These are phyloP conservation scores for Lactarius sanguifluus DNA, from an alignment of 768 basidiomycete species.

Conservation along the genomic window DNA sequence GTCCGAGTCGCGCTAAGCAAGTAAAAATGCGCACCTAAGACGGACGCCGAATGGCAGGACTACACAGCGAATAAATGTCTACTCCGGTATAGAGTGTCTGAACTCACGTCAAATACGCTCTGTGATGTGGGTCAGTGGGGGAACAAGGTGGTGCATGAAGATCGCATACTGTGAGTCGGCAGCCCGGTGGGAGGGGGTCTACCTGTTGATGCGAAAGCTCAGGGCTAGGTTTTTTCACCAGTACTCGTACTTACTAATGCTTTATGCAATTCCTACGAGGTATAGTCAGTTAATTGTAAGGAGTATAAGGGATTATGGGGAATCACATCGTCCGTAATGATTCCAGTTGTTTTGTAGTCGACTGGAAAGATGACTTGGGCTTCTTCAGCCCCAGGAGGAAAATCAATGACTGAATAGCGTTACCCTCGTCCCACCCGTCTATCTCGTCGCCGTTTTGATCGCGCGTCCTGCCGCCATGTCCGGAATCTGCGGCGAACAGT, in stretches of 20 bases:
- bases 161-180: constrained; percentile 78
- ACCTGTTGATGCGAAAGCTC: constrained; percentile 31
- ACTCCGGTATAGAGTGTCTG: background rate
- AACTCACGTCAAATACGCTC: constrained; percentile 37
- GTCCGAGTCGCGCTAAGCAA: constrained; percentile 8
- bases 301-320: background rate
- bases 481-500: constrained; percentile 58
- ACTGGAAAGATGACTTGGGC: constrained; percentile 81
- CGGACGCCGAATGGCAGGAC: constrained; percentile 91
- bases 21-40: constrained; percentile 54
- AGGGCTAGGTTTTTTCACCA: background rate
- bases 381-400: background rate
- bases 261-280: constrained; percentile 61
- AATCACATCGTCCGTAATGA: constrained; percentile 89
- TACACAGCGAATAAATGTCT: constrained; percentile 33
- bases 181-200: constrained; percentile 75
- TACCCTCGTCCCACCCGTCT: constrained; percentile 83
- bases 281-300: constrained; percentile 4
- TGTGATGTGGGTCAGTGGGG: constrained; percentile 17
- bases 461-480: constrained; percentile 89
- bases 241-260: constrained; percentile 57
- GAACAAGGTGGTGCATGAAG: background rate
- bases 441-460: constrained; percentile 82
- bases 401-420: background rate
- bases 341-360: constrained; percentile 60